Evolutionary conservation across 345 rosid genomes (phyloP).

Genomic region (thale cress (Arabidopsis thaliana)): DNA sequence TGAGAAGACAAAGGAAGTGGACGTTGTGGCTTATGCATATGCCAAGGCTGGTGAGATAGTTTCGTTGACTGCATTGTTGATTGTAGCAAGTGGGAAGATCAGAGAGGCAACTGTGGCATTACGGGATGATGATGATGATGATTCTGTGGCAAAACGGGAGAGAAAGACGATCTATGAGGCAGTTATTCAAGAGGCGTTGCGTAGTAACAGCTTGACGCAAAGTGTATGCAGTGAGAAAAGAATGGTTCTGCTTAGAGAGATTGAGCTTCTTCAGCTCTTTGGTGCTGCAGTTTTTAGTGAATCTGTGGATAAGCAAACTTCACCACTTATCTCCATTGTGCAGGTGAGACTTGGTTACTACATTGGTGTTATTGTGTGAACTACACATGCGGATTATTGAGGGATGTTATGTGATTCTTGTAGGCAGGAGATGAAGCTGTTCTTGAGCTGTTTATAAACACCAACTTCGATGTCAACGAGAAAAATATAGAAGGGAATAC

Average conservation of each 20-base stretch:
- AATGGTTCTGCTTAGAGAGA: slow-evolving; percentile 65
- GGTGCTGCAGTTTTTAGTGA: slow-evolving; percentile 50
- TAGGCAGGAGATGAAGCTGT: slow-evolving; percentile 84
- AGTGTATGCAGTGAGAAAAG: slow-evolving; percentile 50
- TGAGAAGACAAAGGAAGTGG: slow-evolving; percentile 64
- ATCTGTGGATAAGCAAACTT: slow-evolving; percentile 49
- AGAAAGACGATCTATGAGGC: slow-evolving; percentile 62
- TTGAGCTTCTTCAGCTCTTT: slow-evolving; percentile 76
- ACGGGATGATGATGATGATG: slow-evolving; percentile 41
- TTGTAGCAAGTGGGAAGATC: slow-evolving; percentile 60
- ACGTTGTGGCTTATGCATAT: slow-evolving; percentile 55
- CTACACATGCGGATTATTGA: background rate
- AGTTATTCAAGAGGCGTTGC: slow-evolving; percentile 62
- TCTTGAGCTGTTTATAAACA: slow-evolving; percentile 67
- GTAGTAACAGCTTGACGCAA: slow-evolving; percentile 43
- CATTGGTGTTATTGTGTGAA: slow-evolving; percentile 2
- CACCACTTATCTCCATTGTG: slow-evolving; percentile 62
- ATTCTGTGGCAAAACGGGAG: slow-evolving; percentile 51
- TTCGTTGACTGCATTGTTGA: slow-evolving; percentile 58
- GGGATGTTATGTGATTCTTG: slow-evolving; percentile 18
- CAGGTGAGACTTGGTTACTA: slow-evolving; percentile 51
- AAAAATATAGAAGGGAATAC: slow-evolving; percentile 74
- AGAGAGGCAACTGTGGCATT: slow-evolving; percentile 49
- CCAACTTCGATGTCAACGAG: slow-evolving; percentile 59
- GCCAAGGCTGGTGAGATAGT: slow-evolving; percentile 63